Evolutionary conservation across 2,329 filamentous ascomycete species (phyloP).

Genomic region (Fusarium sp.): DNA sequence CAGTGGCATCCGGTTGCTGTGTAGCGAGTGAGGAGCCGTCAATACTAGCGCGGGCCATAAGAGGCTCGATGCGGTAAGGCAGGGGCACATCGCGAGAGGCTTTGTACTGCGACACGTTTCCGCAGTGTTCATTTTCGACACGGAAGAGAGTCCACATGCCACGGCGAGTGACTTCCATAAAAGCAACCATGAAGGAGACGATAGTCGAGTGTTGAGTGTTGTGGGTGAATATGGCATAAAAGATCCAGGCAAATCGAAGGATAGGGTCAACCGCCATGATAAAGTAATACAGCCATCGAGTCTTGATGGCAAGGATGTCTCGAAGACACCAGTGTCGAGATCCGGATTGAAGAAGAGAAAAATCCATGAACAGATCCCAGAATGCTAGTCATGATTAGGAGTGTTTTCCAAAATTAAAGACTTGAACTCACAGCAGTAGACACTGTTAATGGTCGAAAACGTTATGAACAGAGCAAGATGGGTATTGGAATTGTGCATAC

Average conservation of each 20-base stretch:
- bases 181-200: conserved; percentile 81
- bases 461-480: conserved; percentile 80
- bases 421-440: conserved; percentile 77
- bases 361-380: conserved; percentile 98
- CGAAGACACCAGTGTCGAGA: conserved; percentile 77
- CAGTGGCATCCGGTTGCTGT: conserved; percentile 5
- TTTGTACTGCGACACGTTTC: conserved; percentile 90
- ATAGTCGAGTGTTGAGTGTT: conserved; percentile 86
- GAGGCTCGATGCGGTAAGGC: conserved; percentile 76
- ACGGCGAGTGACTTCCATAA: conserved; percentile 85
- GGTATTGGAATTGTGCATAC: conserved; percentile 71
- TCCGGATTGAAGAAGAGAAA: conserved; percentile 85
- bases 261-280: conserved; percentile 88
- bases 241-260: conserved; percentile 93
- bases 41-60: conserved; percentile 58
- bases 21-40: conserved; percentile 46
- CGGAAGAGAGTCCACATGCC: conserved; percentile 94
- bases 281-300: conserved; percentile 84
- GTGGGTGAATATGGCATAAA: conserved; percentile 86
- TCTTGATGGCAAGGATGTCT: conserved; percentile 83
- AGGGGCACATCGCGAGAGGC: conserved; percentile 89
- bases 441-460: conserved; percentile 82
- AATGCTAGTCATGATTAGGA: conserved; percentile 64
- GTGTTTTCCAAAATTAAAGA: background rate
- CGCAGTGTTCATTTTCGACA: conserved; percentile 97